Evolutionary conservation across 768 basidiomycete genomes (phyloP).

Genomic region (Russula virescens): DNA sequence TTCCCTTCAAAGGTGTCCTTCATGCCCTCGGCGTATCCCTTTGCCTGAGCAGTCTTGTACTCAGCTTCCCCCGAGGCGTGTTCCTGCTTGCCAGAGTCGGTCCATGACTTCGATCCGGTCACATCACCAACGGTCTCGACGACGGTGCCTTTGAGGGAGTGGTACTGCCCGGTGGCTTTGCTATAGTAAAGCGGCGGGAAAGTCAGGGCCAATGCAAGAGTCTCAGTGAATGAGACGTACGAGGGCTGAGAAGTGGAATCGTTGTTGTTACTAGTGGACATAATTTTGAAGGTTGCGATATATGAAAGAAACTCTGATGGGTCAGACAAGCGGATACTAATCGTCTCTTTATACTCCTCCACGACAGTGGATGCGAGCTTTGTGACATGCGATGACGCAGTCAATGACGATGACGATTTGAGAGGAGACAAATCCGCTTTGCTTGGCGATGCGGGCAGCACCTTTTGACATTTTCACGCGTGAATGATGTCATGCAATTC

Average conservation of each 20-base stretch:
- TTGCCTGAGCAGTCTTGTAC: slow-evolving; percentile 41
- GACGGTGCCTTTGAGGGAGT: slow-evolving; percentile 37
- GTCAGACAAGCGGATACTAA: too few relatives aligned
- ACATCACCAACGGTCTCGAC: slow-evolving; percentile 41
- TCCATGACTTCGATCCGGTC: slow-evolving; percentile 40
- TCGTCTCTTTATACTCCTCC: slow-evolving; percentile 1
- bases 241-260: slow-evolving; percentile 11
- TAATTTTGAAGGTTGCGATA: not conserved
- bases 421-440: not conserved
- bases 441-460: not conserved
- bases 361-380: not conserved
- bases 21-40: slow-evolving; percentile 47
- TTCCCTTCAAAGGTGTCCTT: slow-evolving; percentile 43
- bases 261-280: slow-evolving; percentile 21
- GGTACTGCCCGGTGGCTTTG: slow-evolving; percentile 36
- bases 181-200: slow-evolving; percentile 20
- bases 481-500: slow-evolving; percentile 15
- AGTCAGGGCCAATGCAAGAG: not conserved
- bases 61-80: slow-evolving; percentile 45
- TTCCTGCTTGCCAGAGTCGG: slow-evolving; percentile 43
- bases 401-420: slow-evolving; percentile 20
- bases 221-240: not conserved
- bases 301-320: not conserved
- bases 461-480: not conserved
- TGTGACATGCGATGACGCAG: slow-evolving; percentile 7